Evolutionary conservation across 2,329 filamentous ascomycete genomes (phyloP).

Genomic region (Colletotrichum orchidophilum): DNA sequence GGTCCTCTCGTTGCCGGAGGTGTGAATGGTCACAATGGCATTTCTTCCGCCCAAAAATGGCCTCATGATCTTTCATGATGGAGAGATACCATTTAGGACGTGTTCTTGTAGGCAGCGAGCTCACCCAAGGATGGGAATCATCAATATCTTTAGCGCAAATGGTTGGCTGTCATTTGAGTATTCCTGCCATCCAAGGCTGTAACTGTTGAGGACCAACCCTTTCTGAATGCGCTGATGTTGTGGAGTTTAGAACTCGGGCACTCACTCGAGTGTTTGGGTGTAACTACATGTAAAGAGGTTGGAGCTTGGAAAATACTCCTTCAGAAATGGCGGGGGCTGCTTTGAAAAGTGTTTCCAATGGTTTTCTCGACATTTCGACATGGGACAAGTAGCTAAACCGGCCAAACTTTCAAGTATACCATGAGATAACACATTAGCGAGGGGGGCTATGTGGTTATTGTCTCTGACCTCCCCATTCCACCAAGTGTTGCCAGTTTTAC

Average conservation of each 20-base stretch:
- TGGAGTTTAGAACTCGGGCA: background rate
- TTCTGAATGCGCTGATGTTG: background rate
- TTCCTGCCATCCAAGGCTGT: too few species aligned
- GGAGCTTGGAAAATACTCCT: background rate
- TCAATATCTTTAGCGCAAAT: background rate
- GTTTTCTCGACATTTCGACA: too few species aligned
- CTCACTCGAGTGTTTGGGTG: background rate
- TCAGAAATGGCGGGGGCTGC: background rate
- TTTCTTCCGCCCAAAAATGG: background rate
- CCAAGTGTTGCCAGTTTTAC: background rate
- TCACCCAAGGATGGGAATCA: background rate
- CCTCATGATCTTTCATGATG: background rate
- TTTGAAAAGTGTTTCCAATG: too few species aligned
- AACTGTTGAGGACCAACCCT: background rate
- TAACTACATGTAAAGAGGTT: too few species aligned
- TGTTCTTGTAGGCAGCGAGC: background rate
- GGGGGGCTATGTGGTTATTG: too few species aligned
- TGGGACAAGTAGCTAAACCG: too few species aligned
- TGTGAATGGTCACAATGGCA: background rate
- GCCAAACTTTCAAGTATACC: background rate
- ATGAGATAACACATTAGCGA: background rate
- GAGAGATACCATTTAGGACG: background rate
- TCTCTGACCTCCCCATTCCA: background rate
- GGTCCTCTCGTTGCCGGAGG: background rate
- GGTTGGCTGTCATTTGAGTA: background rate